phyloP scores from a whole-genome alignment of 768 basidiomycete genomes.

The Boletus coccyginus region DNA sequence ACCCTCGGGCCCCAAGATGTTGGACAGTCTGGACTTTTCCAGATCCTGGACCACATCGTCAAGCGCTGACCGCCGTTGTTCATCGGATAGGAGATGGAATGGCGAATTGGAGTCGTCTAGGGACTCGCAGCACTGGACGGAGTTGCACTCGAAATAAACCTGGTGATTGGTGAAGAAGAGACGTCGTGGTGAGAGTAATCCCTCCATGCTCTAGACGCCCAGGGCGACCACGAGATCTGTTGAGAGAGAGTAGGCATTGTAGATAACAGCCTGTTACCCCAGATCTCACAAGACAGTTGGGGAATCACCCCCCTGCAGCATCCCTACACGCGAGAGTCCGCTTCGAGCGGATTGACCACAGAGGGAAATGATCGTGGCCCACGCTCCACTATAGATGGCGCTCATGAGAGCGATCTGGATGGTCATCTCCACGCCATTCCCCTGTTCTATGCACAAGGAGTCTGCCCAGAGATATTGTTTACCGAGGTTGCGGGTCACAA shows the following conservation, averaged over 20 bases:
- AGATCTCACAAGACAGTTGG: slow-evolving; percentile 3
- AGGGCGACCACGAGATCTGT: slow-evolving; percentile 7
- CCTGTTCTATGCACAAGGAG: slow-evolving; percentile 17
- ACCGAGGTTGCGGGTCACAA: slow-evolving; percentile 9
- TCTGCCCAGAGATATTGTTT: slow-evolving; percentile 20
- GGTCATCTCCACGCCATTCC: slow-evolving; percentile 2
- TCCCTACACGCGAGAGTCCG: slow-evolving; percentile 16
- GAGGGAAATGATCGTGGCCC: slow-evolving; percentile 14
- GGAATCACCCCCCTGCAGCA: slow-evolving; percentile 2
- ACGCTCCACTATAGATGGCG: slow-evolving; percentile 13
- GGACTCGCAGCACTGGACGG: slow-evolving; percentile 10
- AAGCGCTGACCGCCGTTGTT: background rate
- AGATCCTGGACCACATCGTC: background rate
- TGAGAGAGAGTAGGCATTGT: slow-evolving; percentile 7
- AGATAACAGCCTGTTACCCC: slow-evolving; percentile 4
- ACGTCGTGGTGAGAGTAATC: slow-evolving; percentile 13
- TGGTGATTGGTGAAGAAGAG: slow-evolving; percentile 21
- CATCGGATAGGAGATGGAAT: slow-evolving; percentile 10
- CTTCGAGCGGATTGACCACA: slow-evolving; percentile 1
- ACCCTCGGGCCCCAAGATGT: background rate
- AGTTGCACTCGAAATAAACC: slow-evolving; percentile 19
- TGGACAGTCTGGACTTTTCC: background rate
- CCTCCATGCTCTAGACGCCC: slow-evolving; percentile 15
- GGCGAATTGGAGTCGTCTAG: slow-evolving; percentile 8
- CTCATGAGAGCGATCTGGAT: slow-evolving; percentile 16